A percentile compares a stretch with the other conserved stretches of the same genome.
phyloP scores from a whole-genome alignment of 495 filamentous ascomycete species.

The Neurospora intermedia region DNA sequence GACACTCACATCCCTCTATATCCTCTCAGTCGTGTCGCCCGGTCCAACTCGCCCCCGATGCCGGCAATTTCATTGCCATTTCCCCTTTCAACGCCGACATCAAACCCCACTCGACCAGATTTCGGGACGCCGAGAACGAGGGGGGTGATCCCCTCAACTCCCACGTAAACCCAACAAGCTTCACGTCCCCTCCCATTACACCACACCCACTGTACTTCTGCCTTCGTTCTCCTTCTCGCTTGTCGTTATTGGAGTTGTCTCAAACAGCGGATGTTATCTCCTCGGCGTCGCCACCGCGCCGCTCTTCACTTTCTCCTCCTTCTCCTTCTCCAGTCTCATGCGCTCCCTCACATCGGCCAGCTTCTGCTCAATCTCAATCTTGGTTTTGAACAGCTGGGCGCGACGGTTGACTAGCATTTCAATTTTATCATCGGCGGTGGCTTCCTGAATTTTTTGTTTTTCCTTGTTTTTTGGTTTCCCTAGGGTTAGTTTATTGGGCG shows the following conservation, averaged over 20 bases:
- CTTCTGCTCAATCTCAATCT: slow-evolving; percentile 27
- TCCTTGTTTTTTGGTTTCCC: slow-evolving; percentile 14
- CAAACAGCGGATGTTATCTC: neutral
- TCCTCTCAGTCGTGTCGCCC: neutral
- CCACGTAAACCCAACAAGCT: neutral
- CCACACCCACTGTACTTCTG: too few relatives aligned
- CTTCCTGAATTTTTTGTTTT: slow-evolving; percentile 20
- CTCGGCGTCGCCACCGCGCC: neutral
- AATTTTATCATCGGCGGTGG: slow-evolving; percentile 25
- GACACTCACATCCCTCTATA: neutral
- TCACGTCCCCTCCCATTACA: neutral
- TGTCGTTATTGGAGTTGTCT: neutral
- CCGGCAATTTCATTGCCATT: neutral
- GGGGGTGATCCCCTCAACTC: neutral
- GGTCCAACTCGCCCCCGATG: neutral
- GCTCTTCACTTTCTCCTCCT: neutral
- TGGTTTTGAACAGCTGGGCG: slow-evolving; percentile 20
- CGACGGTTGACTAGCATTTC: slow-evolving; percentile 24
- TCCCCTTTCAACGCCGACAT: neutral
- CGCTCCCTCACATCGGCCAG: slow-evolving; percentile 22
- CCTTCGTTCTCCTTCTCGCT: neutral
- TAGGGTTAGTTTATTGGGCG: too few relatives aligned
- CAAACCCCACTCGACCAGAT: neutral
- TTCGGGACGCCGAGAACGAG: neutral
- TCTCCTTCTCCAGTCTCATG: slow-evolving; percentile 7